Conservation (phyloP, 1,284 basidiomycete species). For the Agaricales sp. region DNA sequence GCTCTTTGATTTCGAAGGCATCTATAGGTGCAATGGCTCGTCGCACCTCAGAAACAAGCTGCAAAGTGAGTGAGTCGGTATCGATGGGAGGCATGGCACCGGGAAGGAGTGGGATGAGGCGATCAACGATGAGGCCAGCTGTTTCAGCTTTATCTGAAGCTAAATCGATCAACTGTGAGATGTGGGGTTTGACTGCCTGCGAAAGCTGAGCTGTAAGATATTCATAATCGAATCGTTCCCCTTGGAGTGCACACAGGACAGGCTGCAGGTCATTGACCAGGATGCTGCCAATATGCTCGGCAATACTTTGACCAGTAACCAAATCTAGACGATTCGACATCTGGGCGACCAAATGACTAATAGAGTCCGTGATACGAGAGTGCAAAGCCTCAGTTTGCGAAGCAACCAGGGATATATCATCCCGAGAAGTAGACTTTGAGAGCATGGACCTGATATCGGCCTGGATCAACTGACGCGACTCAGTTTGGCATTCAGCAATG, state of each 20-base stretch:
- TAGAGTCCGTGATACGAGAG: background rate
- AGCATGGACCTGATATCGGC: constrained; percentile 42
- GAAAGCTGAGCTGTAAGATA: constrained; percentile 60
- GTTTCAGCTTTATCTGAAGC: constrained; percentile 81
- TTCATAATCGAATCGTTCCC: constrained; percentile 68
- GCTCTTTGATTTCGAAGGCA: constrained; percentile 75
- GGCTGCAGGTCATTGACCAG: constrained; percentile 53
- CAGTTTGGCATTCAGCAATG: constrained; percentile 56
- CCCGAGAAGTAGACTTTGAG: constrained; percentile 24
- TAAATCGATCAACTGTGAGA: constrained; percentile 76
- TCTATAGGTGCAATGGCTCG: constrained; percentile 64
- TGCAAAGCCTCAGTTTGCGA: background rate
- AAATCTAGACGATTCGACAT: constrained; percentile 45
- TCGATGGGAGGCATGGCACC: constrained; percentile 34
- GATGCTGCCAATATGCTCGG: constrained; percentile 46
- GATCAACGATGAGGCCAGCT: constrained; percentile 65
- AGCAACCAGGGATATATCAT: constrained; percentile 8
- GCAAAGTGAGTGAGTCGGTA: constrained; percentile 39
- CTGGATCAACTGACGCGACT: constrained; percentile 45
- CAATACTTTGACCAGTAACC: constrained; percentile 27
- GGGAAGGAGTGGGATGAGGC: constrained; percentile 58
- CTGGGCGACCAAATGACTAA: constrained; percentile 20
- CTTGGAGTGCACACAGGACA: constrained; percentile 42
- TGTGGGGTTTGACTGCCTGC: constrained; percentile 79
- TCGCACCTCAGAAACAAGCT: constrained; percentile 57